phyloP scores from a whole-genome alignment of 345 rosid genomes.

The Dipteronia sinensis region DNA sequence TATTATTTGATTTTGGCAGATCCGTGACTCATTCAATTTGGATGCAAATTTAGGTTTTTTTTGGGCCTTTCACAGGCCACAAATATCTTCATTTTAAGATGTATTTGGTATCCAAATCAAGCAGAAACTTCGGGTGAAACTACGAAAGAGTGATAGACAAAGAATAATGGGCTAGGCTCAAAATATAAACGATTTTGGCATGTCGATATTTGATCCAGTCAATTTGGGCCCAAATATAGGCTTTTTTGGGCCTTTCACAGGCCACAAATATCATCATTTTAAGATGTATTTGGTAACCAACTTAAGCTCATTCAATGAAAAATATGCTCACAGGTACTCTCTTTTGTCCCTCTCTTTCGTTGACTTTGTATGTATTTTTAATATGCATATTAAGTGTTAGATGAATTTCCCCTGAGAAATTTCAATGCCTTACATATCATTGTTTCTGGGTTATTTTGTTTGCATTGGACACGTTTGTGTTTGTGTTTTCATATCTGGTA shows the following conservation, averaged over 20 bases:
- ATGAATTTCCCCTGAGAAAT: slow-evolving; percentile 29
- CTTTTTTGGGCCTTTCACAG: background rate
- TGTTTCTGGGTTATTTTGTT: background rate
- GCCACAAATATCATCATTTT: background rate
- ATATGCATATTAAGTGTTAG: slow-evolving; percentile 29
- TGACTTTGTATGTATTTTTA: background rate
- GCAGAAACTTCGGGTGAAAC: no score
- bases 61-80: no score
- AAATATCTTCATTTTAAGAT: no score
- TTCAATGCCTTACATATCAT: background rate
- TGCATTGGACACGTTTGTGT: background rate
- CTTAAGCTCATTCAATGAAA: background rate
- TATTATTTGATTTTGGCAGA: no score
- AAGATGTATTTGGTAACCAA: background rate
- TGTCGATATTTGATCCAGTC: background rate
- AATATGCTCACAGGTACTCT: slow-evolving; percentile 26
- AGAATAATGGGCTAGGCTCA: no score
- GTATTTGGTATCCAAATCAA: no score
- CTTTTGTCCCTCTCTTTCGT: background rate
- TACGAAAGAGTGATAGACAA: no score
- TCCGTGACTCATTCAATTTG: no score
- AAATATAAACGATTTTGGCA: no score
- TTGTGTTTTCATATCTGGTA: background rate
- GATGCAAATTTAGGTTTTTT: no score
- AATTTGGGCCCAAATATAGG: background rate